Evolutionary conservation across 257 asterid genomes (phyloP), one percentile per base, ranked within the genome.

Genomic region (Nicotiana otophora): DNA sequence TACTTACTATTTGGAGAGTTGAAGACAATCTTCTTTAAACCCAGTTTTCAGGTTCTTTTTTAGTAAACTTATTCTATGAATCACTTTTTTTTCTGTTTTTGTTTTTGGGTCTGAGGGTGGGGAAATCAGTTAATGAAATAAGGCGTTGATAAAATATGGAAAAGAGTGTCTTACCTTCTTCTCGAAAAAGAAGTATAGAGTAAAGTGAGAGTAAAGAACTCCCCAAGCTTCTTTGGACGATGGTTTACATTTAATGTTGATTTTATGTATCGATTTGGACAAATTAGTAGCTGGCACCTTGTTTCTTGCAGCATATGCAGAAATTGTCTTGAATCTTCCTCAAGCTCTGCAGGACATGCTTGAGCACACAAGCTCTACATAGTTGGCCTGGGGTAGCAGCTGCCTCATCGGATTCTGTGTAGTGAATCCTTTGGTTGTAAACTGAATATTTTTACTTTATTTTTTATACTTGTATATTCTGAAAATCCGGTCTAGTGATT

Each of bases 291-390:
- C 61, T 28, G 63, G 82, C 81, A 67, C 81, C 48, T 26, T 46
- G 57, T 19, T 62, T 36, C 23, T 70, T 81, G 62, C 97, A 96
- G 99, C 99, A 51, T 96, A 92, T 84, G 98, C 98, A 66, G 99
- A 96, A 89, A 90, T 90, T 30, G 97, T 96, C 63, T 82, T 94
- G 93, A 89, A 90, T 91, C 85, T 96, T 87, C 90, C 97, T 23
- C 86, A 85, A 78, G 91, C 93, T 86, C 93, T 96, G 67, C 90
- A 91, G 85, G 93, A 91, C 81, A 72, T 83, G 81, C 85, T 89
- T 77, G 82, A 90, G 2, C 89, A 86, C 75, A 85, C n/a, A n/a
- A n/a, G n/a, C n/a, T n/a, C 82, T 15, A 78, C 89, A 9, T 88
- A 90, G 92, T 69, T n/a, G 63, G 1, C 26, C 62, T 74, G 62